Base-by-base conservation (phyloP, 352 stramenopile genomes). In the Phytophthora ramorum region DNA sequence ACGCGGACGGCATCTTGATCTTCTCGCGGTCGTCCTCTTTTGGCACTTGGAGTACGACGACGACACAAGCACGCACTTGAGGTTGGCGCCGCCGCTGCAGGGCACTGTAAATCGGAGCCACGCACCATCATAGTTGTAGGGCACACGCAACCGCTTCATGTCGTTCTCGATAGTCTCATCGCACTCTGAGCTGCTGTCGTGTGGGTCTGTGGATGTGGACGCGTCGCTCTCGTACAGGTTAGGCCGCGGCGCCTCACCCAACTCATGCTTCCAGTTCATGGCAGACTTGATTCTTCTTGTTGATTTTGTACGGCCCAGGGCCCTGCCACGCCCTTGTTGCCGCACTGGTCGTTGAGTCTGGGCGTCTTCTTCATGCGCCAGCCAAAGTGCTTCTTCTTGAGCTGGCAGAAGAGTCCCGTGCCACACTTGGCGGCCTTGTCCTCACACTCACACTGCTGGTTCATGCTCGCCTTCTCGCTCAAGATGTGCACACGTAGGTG, bases 121-220 rank as follows among this genome's bases (percentile, higher is more conserved):
- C 16, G 35, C 57, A 63, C 81, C 76, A 34, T 86, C 68, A 45
- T 87, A 82, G 48, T 89, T 81, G 54, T 89, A 81, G 14, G 85
- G 81, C 26, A 93, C 77, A 14, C 83, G 82, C 69, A 93, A 72
- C 34, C 79, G 75, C 67, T 93, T 93, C 75, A 93, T 78, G 49
- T 91, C 83, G 28, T 79, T 81, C 58, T 90, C 85, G 46, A 93
- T 89, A 7, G 66, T 63, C 20, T 87, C 78, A 41, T 73, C 44
- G 22, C 19, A 28, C 37, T 79, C 63, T 14, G 61, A 75, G 22
- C 50, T 63, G 59, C 46, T 62, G 24, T 67, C 58, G 5, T 22
- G 28, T 19, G 55, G 17, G 1, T 73, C 69, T 7, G 55, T 56
- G 9, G 66, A 69, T 24, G 54, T 64, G 37, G 58, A 69, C 14